Base-by-base conservation (phyloP, 1,284 basidiomycete genomes). In the Ceratobasidium sp. region DNA sequence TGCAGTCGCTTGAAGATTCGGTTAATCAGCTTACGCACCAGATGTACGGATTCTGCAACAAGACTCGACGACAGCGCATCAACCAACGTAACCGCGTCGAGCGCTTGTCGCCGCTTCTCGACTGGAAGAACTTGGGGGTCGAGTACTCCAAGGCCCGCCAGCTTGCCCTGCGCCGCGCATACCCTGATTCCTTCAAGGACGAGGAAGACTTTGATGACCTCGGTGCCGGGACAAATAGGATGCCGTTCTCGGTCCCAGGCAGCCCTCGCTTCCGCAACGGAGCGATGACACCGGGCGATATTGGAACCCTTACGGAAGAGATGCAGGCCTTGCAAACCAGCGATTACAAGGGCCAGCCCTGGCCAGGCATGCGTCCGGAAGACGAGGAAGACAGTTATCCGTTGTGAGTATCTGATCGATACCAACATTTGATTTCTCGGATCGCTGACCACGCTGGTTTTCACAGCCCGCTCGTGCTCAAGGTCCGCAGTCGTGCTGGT, bases 31-130 rank as follows among this genome's bases (percentile, higher is more conserved):
- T 93, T 45, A 83, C 88, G 6, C 85, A 90, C 74, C 84, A 89
- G 79, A 91, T 97, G 87, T 88, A 91, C 81, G 80, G 83, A 14
- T 98, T 98, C 84, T 87, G 87, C 73, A 86, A 84, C 78, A 98
- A 97, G 86, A 92, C 94, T n/a, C 87, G 97, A 52, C 87, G 97
- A 72, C 97, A 98, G 82, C 88, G 97, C 69, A 98, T 98, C 82
- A 98, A 98, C 83, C 96, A 98, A 84, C 92, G 96, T 57, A 99
- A 98, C 84, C 90, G 97, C 69, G 97, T 98, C 72, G 97, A 99
- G 81, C 88, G 96, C 43, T 85, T 98, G 3, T 92, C 89, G 60
- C 97, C 97, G 53, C 81, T 99, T 71, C 85, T 99, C 74, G 97
- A 99, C 82, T 98, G 97, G 97, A 99, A 99, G 85, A 94, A 96